Conservation (phyloP, 495 filamentous ascomycete genomes). For the Aspergillus wentii region DNA sequence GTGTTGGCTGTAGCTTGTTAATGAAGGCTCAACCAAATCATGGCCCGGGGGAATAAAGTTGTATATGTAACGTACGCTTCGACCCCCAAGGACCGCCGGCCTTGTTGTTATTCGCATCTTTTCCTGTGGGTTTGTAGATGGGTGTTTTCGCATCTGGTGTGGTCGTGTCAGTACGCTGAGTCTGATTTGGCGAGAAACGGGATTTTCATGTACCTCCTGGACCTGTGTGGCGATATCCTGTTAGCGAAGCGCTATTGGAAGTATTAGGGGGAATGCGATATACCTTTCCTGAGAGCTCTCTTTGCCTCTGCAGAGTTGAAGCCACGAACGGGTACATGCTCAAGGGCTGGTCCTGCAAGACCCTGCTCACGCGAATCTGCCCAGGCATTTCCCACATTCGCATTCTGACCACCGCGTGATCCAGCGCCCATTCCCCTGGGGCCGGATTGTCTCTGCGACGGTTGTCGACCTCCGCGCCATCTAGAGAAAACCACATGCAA, state of each 20-base stretch:
- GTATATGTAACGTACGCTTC: conserved; percentile 43
- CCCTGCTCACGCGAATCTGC: conserved; percentile 17
- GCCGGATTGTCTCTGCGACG: conserved; percentile 31
- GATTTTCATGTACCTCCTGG: conserved; percentile 20
- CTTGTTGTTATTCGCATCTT: conserved; percentile 36
- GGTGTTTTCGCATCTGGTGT: conserved; percentile 26
- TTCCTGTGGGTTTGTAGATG: conserved; percentile 36
- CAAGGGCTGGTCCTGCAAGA: conserved; percentile 21
- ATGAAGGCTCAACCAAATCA: no score
- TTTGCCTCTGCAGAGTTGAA: conserved; percentile 47
- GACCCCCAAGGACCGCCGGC: conserved; percentile 43
- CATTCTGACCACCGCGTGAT: conserved; percentile 20
- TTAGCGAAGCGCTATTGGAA: no score
- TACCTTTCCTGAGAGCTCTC: conserved; percentile 37
- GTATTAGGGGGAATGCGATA: no score
- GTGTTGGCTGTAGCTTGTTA: conserved; percentile 36
- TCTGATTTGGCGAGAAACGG: no score
- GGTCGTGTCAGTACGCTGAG: no score
- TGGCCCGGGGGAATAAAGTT: no score
- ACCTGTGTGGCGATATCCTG: no score
- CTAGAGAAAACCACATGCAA: no score
- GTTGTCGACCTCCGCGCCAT: conserved; percentile 40
- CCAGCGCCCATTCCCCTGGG: conserved; percentile 24
- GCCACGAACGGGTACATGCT: conserved; percentile 39
- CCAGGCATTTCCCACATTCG: conserved; percentile 21